A percentile compares a stretch with the other conserved stretches of the same genome.
These are phyloP conservation scores for Hymenochaete sp. DNA, from an alignment of 1,284 basidiomycete species.

Conservation along the genomic window DNA sequence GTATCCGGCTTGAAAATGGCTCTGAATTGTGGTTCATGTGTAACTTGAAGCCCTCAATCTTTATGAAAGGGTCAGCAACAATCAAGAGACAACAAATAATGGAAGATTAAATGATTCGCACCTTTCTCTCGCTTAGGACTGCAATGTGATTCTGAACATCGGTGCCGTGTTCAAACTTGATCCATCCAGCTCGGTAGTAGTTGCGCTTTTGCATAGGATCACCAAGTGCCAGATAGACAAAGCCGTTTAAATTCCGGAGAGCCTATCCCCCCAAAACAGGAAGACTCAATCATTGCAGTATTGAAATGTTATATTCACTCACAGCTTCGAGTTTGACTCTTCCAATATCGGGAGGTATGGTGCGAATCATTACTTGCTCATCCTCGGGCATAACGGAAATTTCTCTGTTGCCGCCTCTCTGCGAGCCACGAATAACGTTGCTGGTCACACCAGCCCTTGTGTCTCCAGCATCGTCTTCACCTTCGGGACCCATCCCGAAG, in stretches of 20 bases:
- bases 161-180: slow-evolving; percentile 74
- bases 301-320: slow-evolving; percentile 20
- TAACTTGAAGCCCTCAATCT: slow-evolving; percentile 91
- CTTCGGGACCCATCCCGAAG: slow-evolving; percentile 58
- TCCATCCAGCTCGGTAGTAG: slow-evolving; percentile 89
- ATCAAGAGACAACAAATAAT: not conserved
- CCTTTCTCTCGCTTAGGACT: slow-evolving; percentile 78
- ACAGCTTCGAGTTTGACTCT: slow-evolving; percentile 84
- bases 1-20: slow-evolving; percentile 69
- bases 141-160: slow-evolving; percentile 68
- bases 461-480: slow-evolving; percentile 58
- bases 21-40: slow-evolving; percentile 79
- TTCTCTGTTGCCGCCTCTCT: slow-evolving; percentile 59
- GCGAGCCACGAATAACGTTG: slow-evolving; percentile 38
- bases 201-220: slow-evolving; percentile 86
- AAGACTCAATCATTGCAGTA: not conserved
- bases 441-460: slow-evolving; percentile 48
- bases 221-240: slow-evolving; percentile 76
- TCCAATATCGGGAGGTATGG: slow-evolving; percentile 85
- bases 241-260: slow-evolving; percentile 58
- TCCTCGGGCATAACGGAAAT: slow-evolving; percentile 69
- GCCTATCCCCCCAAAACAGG: slow-evolving; percentile 34
- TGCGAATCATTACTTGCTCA: slow-evolving; percentile 89
- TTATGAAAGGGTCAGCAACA: slow-evolving; percentile 5
- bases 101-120: slow-evolving; percentile 27